phyloP scores from a whole-genome alignment of 768 basidiomycete genomes.

The Dioszegia aurantiaca region DNA sequence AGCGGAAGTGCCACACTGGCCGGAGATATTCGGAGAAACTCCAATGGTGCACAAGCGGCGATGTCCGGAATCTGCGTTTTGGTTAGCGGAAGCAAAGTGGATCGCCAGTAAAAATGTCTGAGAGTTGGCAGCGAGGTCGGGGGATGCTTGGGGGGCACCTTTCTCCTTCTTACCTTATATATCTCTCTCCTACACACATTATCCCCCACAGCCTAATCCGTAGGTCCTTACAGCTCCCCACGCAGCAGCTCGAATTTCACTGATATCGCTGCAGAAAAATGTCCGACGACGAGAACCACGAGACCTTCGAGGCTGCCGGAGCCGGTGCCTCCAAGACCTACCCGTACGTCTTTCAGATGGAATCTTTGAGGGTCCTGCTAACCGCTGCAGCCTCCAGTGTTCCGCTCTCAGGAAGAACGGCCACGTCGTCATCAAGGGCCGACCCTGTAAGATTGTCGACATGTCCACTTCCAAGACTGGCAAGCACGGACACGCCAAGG shows the following conservation, averaged over 20 bases:
- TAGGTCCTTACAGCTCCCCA: neutral
- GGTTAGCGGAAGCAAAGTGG: constrained; percentile 3
- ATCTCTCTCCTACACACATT: neutral
- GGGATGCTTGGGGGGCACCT: neutral
- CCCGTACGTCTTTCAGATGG: constrained; percentile 43
- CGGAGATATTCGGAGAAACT: constrained; percentile 2
- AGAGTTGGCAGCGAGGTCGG: neutral
- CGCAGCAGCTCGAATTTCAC: neutral
- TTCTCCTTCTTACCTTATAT: neutral
- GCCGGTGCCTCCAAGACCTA: constrained; percentile 52
- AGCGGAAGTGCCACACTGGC: constrained; percentile 15
- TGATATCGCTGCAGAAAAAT: constrained; percentile 21
- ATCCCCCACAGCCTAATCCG: neutral
- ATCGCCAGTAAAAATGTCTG: constrained; percentile 11
- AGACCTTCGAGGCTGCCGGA: constrained; percentile 75
- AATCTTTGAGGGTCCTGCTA: neutral
- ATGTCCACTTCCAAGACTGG: constrained; percentile 97
- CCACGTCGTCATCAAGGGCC: constrained; percentile 89
- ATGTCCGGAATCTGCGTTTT: too few relatives aligned
- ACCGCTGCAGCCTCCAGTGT: constrained; percentile 60
- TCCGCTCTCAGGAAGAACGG: constrained; percentile 75
- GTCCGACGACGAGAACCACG: constrained; percentile 81
- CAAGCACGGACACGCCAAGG: constrained; percentile 99
- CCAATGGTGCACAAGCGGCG: neutral
- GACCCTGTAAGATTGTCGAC: constrained; percentile 92